Conservation (phyloP, 208 protist species). For the Leishmania tarentolae region DNA sequence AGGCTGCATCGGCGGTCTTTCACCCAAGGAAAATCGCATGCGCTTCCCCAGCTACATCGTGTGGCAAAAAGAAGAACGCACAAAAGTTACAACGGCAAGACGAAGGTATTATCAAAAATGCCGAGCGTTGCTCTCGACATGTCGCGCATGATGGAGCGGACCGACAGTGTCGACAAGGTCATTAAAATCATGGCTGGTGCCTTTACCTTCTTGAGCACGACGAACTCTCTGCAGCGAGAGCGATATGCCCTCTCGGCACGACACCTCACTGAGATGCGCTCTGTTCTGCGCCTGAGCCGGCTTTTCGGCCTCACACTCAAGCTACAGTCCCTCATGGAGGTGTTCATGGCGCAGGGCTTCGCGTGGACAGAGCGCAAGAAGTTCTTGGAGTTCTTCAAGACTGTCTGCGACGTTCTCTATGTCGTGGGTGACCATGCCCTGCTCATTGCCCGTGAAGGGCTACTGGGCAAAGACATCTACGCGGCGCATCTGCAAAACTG, state of each 20-base stretch:
- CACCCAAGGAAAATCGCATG: not conserved
- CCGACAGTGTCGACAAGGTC: constrained; percentile 63
- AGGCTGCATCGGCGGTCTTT: not conserved
- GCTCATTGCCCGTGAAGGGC: constrained; percentile 31
- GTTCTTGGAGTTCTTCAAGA: constrained; percentile 54
- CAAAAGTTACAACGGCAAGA: not conserved
- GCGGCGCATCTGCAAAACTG: not conserved
- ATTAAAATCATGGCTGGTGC: constrained; percentile 46
- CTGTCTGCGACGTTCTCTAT: constrained; percentile 42
- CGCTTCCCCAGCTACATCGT: not conserved
- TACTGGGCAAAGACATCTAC: constrained; percentile 10
- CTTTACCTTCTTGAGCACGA: constrained; percentile 29
- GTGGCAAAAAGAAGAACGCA: not conserved
- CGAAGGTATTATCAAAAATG: not conserved
- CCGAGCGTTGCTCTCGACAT: constrained; percentile 5
- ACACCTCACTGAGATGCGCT: constrained; percentile 37
- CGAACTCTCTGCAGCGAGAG: not conserved
- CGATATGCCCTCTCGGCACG: not conserved
- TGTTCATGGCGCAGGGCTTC: constrained; percentile 46
- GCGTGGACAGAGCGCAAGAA: constrained; percentile 46
- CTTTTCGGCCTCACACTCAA: constrained; percentile 44
- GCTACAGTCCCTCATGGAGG: constrained; percentile 29
- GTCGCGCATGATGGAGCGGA: constrained; percentile 39
- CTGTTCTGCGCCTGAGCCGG: constrained; percentile 56
- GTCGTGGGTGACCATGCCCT: constrained; percentile 48